Percentiles rank a stretch among this genome's conserved stretches.
Evolutionary conservation across 352 stramenopile genomes (phyloP).

Genomic region (Globisporangium nodosum): DNA sequence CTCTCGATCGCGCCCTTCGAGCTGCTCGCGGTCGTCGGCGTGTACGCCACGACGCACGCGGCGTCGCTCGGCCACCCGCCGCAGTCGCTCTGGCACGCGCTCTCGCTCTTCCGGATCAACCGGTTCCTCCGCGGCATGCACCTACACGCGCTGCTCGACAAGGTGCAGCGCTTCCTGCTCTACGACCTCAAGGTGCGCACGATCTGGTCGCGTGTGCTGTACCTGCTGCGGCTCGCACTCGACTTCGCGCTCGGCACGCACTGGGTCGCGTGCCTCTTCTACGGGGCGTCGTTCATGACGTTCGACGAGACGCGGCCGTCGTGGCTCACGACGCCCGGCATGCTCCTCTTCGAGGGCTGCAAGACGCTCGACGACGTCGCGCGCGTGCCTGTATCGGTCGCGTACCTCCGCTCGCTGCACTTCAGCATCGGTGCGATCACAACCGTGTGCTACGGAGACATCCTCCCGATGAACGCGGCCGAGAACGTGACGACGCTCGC

Average conservation of each 20-base stretch:
- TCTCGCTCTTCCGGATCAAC: conserved; percentile 46
- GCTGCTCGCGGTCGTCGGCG: conserved; percentile 18
- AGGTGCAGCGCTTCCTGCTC: conserved; percentile 43
- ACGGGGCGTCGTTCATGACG: conserved; percentile 43
- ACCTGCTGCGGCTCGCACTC: conserved; percentile 38
- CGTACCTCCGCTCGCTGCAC: conserved; percentile 52
- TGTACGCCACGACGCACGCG: conserved; percentile 8
- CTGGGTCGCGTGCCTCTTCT: conserved; percentile 55
- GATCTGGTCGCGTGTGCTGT: conserved; percentile 18
- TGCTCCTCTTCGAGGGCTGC: conserved; percentile 43
- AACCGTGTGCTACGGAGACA: conserved; percentile 69
- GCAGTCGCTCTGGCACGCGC: conserved; percentile 34
- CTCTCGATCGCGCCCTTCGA: conserved; percentile 47
- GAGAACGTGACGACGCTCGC: conserved; percentile 47
- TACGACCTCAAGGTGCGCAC: conserved; percentile 39
- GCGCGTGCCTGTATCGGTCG: conserved; percentile 23
- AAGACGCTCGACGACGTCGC: conserved; percentile 23
- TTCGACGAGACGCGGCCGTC: conserved; percentile 25
- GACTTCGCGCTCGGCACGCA: conserved; percentile 47
- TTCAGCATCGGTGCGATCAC: conserved; percentile 77
- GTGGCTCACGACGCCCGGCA: conserved; percentile 54
- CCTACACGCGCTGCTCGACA: conserved; percentile 35
- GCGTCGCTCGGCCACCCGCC: conserved; percentile 18
- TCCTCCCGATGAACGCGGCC: conserved; percentile 51
- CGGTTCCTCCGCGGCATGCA: conserved; percentile 47